Evolutionary conservation across 2,329 filamentous ascomycete genomes (phyloP).

Genomic region (Monosporascus sp.): DNA sequence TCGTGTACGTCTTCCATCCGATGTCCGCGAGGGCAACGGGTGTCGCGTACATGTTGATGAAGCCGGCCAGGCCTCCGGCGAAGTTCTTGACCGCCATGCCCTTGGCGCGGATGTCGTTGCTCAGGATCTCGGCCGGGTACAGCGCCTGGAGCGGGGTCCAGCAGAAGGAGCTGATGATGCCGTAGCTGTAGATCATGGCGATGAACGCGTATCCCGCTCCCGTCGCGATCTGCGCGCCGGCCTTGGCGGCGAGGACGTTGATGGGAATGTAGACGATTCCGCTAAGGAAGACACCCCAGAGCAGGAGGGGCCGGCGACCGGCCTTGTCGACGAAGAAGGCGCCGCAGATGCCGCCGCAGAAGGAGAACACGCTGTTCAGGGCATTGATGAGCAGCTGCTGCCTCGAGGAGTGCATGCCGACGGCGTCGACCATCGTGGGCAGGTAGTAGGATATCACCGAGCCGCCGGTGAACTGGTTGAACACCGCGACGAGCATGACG

Average conservation of each 20-base stretch:
- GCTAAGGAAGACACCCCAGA: conserved; percentile 14
- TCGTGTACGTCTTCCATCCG: conserved; percentile 22
- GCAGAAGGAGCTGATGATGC: conserved; percentile 41
- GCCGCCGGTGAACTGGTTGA: conserved; percentile 46
- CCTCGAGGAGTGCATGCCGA: conserved; percentile 30
- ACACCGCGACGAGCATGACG: conserved; percentile 45
- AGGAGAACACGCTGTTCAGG: conserved; percentile 40
- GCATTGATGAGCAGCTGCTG: conserved; percentile 41
- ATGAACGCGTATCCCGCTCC: background rate
- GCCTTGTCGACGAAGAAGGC: conserved; percentile 39
- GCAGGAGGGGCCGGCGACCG: conserved; percentile 40
- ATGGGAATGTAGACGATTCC: conserved; percentile 41
- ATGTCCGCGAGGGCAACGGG: conserved; percentile 41
- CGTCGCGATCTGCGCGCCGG: background rate
- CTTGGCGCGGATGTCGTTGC: conserved; percentile 43
- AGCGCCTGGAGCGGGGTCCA: conserved; percentile 45
- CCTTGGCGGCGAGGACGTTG: conserved; percentile 21
- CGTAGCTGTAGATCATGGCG: background rate
- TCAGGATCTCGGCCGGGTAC: conserved; percentile 40
- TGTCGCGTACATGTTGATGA: conserved; percentile 43
- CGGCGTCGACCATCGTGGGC: conserved; percentile 37
- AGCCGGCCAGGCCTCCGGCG: conserved; percentile 38
- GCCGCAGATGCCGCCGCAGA: conserved; percentile 38
- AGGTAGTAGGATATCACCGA: conserved; percentile 44
- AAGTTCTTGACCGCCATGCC: conserved; percentile 39